A percentile compares a stretch with the other conserved stretches of the same genome.
Evolutionary conservation across 257 asterid genomes (phyloP).

Genomic region (Fraxinus cuspidata): DNA sequence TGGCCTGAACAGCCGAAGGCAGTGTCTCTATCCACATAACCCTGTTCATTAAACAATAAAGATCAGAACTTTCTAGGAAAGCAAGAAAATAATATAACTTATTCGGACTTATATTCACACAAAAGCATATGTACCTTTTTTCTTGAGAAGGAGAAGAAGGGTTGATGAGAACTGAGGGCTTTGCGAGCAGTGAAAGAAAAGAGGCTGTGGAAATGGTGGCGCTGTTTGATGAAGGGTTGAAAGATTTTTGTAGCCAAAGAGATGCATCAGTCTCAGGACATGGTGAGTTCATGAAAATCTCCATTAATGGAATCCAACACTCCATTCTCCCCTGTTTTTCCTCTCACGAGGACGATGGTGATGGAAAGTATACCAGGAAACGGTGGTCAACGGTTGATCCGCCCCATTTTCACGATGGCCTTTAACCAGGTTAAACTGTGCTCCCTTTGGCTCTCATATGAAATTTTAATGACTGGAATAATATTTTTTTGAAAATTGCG

Average conservation of each 20-base stretch:
- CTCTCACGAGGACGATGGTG: not conserved
- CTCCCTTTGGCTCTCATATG: too few species aligned
- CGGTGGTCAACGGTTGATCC: too few species aligned
- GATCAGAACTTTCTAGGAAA: not conserved
- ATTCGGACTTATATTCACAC: not conserved
- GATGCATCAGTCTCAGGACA: constrained; percentile 79
- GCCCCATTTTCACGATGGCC: too few species aligned
- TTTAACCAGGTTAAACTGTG: too few species aligned
- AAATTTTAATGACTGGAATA: too few species aligned
- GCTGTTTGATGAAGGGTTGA: constrained; percentile 34
- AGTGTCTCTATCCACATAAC: constrained; percentile 63
- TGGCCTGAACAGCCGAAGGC: constrained; percentile 61
- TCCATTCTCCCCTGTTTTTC: constrained; percentile 46
- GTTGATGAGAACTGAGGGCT: constrained; percentile 21
- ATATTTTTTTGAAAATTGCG: too few species aligned
- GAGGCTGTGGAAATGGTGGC: constrained; percentile 41
- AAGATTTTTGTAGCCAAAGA: constrained; percentile 56
- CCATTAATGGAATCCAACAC: constrained; percentile 64
- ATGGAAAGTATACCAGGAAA: too few species aligned
- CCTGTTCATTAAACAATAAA: constrained; percentile 40
- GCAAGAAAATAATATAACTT: not conserved
- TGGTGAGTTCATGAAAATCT: constrained; percentile 62
- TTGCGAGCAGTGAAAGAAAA: constrained; percentile 44
- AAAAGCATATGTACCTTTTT: constrained; percentile 27
- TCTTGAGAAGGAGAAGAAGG: constrained; percentile 31